Percentiles rank a stretch among this genome's conserved stretches.
These are phyloP conservation scores for Plasmodium ovale DNA, from an alignment of 169 alveolate genomes.

Conservation along the genomic window DNA sequence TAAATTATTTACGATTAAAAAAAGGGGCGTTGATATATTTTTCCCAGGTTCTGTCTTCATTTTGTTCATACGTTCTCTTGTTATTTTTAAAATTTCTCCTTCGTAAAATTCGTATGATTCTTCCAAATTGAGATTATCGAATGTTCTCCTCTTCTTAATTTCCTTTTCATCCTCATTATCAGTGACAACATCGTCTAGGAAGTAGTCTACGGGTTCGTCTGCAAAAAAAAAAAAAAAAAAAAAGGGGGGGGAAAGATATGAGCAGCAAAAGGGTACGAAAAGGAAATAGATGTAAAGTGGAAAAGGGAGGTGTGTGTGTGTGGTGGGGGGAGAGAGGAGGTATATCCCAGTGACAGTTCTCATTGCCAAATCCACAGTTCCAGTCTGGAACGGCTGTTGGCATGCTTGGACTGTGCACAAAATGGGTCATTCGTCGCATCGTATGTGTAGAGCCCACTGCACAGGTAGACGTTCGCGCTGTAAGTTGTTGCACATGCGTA, in stretches of 20 bases:
- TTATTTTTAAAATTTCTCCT: conserved; percentile 44
- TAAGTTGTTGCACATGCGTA: too few species aligned
- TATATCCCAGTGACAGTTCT: too few species aligned
- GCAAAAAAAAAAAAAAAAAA: background rate
- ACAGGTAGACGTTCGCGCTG: too few species aligned
- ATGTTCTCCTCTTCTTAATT: conserved; percentile 36
- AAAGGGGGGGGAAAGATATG: background rate
- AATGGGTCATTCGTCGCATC: too few species aligned
- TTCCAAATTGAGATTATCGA: conserved; percentile 46
- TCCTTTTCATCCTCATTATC: conserved; percentile 56
- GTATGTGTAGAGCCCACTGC: too few species aligned
- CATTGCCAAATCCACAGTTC: too few species aligned
- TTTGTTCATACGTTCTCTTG: conserved; percentile 57
- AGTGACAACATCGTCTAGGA: conserved; percentile 46
- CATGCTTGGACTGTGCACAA: too few species aligned
- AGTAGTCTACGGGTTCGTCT: conserved; percentile 67
- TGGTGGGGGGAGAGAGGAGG: too few species aligned
- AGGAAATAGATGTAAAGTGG: background rate
- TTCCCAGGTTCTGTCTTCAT: conserved; percentile 70
- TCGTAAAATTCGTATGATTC: conserved; percentile 68
- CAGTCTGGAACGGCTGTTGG: too few species aligned
- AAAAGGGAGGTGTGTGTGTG: background rate
- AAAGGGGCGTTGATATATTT: conserved; percentile 61
- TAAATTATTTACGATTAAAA: conserved; percentile 39
- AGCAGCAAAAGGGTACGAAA: background rate